phyloP scores from a whole-genome alignment of 129 eudicot species.

The Helianthus tuberosus region DNA sequence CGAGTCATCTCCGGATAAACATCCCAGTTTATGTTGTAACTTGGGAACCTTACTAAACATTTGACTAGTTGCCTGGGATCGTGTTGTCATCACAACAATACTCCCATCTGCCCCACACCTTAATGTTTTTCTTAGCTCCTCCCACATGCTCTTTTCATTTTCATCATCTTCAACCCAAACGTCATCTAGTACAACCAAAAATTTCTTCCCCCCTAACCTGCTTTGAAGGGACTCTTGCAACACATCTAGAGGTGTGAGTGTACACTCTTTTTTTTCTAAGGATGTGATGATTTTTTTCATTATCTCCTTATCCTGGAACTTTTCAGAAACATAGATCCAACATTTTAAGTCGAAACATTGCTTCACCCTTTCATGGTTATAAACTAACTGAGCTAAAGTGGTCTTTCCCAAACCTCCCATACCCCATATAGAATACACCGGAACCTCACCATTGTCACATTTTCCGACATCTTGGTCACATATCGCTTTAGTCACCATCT shows the following conservation, averaged over 20 bases:
- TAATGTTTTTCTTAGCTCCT: slow-evolving; percentile 20
- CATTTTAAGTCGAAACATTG: neutral
- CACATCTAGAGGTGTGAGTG: neutral
- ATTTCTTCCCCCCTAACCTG: slow-evolving; percentile 18
- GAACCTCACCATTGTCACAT: neutral
- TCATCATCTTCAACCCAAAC: slow-evolving; percentile 35
- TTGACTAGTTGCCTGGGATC: slow-evolving; percentile 6
- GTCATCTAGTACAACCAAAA: slow-evolving; percentile 40
- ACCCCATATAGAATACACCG: neutral
- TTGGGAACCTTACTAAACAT: slow-evolving; percentile 17
- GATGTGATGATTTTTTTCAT: neutral
- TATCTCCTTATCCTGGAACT: neutral
- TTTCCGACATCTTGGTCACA: neutral
- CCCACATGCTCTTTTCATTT: slow-evolving; percentile 19
- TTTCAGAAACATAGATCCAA: neutral
- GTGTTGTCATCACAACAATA: slow-evolving; percentile 29
- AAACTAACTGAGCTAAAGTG: slow-evolving; percentile 17
- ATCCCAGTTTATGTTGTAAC: slow-evolving; percentile 12
- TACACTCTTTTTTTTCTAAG: neutral
- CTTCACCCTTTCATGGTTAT: neutral
- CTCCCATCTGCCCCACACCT: slow-evolving; percentile 29
- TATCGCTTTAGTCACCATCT: neutral
- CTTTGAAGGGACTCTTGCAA: slow-evolving; percentile 5
- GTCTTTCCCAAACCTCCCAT: slow-evolving; percentile 22
- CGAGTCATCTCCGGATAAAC: slow-evolving; percentile 29